phyloP scores from a whole-genome alignment of 2,329 filamentous ascomycete species.

The Paecilomyces sp. region DNA sequence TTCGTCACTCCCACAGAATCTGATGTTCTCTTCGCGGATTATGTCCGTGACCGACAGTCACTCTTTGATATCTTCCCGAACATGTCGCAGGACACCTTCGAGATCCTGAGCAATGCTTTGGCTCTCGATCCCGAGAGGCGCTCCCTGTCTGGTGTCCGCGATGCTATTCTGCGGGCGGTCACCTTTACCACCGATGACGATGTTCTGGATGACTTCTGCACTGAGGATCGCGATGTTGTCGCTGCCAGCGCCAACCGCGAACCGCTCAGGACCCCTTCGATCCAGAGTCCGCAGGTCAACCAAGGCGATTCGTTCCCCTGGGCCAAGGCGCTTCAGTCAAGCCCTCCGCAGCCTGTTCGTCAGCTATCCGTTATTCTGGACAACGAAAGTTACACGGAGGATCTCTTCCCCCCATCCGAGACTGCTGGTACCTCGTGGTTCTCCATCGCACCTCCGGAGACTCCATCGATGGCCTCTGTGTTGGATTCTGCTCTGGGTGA shows the following conservation, averaged over 20 bases:
- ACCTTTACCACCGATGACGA: conserved; percentile 95
- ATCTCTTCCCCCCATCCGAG: conserved; percentile 75
- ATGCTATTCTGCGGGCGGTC: conserved; percentile 70
- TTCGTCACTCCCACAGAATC: conserved; percentile 84
- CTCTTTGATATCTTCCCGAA: conserved; percentile 97
- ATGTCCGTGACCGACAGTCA: conserved; percentile 85
- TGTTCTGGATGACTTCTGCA: conserved; percentile 86
- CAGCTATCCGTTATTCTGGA: conserved; percentile 82
- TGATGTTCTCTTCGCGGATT: conserved; percentile 92
- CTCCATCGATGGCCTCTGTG: conserved; percentile 75
- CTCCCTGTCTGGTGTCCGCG: conserved; percentile 68
- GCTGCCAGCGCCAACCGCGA: conserved; percentile 82
- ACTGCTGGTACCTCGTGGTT: conserved; percentile 63
- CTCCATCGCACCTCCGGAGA: conserved; percentile 61
- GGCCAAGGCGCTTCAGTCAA: conserved; percentile 81
- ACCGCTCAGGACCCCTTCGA: conserved; percentile 88
- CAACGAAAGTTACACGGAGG: conserved; percentile 71
- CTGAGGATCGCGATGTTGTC: conserved; percentile 66
- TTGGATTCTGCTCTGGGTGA: conserved; percentile 73
- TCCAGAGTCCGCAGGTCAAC: conserved; percentile 78
- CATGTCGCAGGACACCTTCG: conserved; percentile 97
- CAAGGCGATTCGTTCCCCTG: conserved; percentile 79
- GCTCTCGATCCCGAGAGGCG: conserved; percentile 85
- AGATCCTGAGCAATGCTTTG: conserved; percentile 85
- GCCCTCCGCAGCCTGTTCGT: conserved; percentile 61